These are phyloP conservation scores for Sugiyamaella sp. DNA, from an alignment of 1,139 yeast genomes.

Conservation along the genomic window DNA sequence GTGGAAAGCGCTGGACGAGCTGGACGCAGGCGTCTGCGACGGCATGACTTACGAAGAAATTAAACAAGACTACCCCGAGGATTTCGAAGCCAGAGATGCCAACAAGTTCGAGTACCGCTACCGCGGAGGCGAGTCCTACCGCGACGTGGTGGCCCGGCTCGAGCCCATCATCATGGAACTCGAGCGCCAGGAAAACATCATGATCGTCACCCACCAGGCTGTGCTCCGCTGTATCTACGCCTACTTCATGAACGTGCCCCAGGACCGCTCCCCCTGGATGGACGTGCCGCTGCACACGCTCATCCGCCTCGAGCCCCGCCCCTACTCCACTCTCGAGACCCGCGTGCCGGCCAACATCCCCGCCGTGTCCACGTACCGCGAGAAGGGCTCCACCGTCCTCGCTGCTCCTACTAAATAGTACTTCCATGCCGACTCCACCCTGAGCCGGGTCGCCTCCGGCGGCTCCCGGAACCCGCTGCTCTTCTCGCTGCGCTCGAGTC, in stretches of 20 bases:
- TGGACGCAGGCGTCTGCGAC: constrained; percentile 98
- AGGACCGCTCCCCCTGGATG: constrained; percentile 99
- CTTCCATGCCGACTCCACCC: neutral
- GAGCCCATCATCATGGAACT: constrained; percentile 98
- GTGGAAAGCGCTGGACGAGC: constrained; percentile 97
- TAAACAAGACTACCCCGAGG: constrained; percentile 83
- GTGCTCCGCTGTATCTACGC: constrained; percentile 95
- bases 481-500: neutral
- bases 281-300: constrained; percentile 95
- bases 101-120: constrained; percentile 94
- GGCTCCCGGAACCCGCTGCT: neutral
- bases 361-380: constrained; percentile 95
- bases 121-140: constrained; percentile 95
- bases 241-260: constrained; percentile 97
- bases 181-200: constrained; percentile 93
- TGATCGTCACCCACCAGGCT: constrained; percentile 97
- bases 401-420: constrained; percentile 21
- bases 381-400: constrained; percentile 59
- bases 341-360: constrained; percentile 94
- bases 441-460: neutral
- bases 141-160: constrained; percentile 90
- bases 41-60: constrained; percentile 91
- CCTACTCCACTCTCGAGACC: constrained; percentile 85
- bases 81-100: constrained; percentile 92
- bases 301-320: constrained; percentile 90